Base-by-base conservation (phyloP, 2,329 filamentous ascomycete species). In the Trichophyton simii region DNA sequence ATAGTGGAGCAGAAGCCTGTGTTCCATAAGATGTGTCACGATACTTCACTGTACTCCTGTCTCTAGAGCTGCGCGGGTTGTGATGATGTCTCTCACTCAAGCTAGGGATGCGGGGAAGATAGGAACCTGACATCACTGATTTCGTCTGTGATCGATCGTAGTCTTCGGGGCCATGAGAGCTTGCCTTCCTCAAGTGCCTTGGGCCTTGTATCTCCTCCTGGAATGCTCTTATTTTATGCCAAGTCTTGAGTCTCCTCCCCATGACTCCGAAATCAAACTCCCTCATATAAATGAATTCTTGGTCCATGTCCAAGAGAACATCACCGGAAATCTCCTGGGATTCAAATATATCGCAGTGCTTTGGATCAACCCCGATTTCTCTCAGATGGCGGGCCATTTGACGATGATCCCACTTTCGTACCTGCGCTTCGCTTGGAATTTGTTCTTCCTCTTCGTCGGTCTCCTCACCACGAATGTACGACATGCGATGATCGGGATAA, bases 241-340 rank as follows among this genome's bases (percentile, higher is more conserved):
- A 97, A 1, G 91, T 96, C 73, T 95, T 95, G 64, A 97, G 76
- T 64, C 92, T 83, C 62, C 89, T 83, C 7, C 92, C 92, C 67
- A 97, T 91, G 2, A 91, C 89, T 18, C 92, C 92, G 66, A 97
- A 80, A 67, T 96, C 89, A 68, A 96, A 95, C 55, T 94, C 91
- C 71, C 96, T 96, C 78, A 97, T 87, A 72, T 96, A 95, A 15
- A 97, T 80, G 44, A 94, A 95, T 62, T 89, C 89, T 76, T 96
- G 92, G 68, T 96, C 91, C 89, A 97, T 95, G 60, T 89, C 89
- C 59, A 99, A 77, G 44, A 99, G 77, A 3, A 97, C 92, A 68
- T 97, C 91, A 57, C 94, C 94, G 1, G 88, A 87, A 62, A 99
- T 97, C 72, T 99, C 94, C 73, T 99, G 92, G 69, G 97, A 91